Conservation (phyloP, 2,329 filamentous ascomycete genomes). For the Ascochyta pisi region DNA sequence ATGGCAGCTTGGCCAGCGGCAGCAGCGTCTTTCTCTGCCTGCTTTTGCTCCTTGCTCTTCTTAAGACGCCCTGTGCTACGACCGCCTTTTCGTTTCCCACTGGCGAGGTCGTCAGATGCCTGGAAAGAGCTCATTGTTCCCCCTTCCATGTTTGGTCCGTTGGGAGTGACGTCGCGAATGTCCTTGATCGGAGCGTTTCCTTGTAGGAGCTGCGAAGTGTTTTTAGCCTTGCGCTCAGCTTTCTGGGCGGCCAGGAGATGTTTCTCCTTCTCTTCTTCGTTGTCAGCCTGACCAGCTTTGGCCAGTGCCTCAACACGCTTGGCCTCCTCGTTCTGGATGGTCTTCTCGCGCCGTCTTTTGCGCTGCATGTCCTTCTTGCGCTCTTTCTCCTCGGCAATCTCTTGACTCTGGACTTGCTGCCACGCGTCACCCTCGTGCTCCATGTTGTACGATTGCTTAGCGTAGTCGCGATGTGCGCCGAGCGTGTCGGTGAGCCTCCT, state of each 20-base stretch:
- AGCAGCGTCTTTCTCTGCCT: conserved; percentile 75
- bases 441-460: conserved; percentile 77
- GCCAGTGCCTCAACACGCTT: conserved; percentile 82
- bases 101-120: conserved; percentile 61
- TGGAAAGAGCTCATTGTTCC: conserved; percentile 87
- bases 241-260: conserved; percentile 86
- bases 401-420: conserved; percentile 85
- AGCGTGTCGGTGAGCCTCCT: conserved; percentile 66
- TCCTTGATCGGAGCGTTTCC: conserved; percentile 79
- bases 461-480: conserved; percentile 70
- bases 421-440: conserved; percentile 81
- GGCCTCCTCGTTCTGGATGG: conserved; percentile 83
- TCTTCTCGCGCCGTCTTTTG: conserved; percentile 93
- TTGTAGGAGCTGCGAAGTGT: conserved; percentile 85
- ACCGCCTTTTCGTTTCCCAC: conserved; percentile 61
- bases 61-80: conserved; percentile 71
- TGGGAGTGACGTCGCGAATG: conserved; percentile 71
- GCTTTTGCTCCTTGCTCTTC: conserved; percentile 82
- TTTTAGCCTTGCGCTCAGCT: conserved; percentile 89
- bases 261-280: conserved; percentile 81
- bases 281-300: conserved; percentile 77
- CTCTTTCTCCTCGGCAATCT: conserved; percentile 94
- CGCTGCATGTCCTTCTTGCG: conserved; percentile 99
- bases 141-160: conserved; percentile 83
- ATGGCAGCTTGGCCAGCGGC: conserved; percentile 86